Conservation (phyloP, 306 rosid genomes). For the Albizia julibrissin region DNA sequence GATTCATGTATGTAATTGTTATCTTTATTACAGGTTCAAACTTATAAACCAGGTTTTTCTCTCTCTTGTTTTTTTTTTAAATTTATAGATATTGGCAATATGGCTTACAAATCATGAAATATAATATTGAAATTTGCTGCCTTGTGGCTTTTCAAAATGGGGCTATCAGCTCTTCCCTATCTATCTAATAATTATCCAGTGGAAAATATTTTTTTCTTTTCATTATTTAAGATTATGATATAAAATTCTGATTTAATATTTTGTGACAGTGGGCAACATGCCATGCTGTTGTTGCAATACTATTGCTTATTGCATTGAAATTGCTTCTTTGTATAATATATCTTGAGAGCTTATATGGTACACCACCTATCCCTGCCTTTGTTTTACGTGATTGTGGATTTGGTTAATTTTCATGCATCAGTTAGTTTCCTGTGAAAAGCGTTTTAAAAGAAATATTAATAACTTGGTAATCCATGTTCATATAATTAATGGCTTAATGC, state of each 20-base stretch:
- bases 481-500: slow-evolving; percentile 20
- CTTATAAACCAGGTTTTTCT: not conserved
- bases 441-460: not conserved
- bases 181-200: slow-evolving; percentile 2
- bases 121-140: not conserved
- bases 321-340: slow-evolving; percentile 87
- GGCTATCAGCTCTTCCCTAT: not conserved
- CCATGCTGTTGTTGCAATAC: slow-evolving; percentile 86
- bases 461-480: slow-evolving; percentile 26
- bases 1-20: slow-evolving; percentile 72
- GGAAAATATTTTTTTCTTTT: not conserved
- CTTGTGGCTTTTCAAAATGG: not conserved
- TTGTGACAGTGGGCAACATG: slow-evolving; percentile 99
- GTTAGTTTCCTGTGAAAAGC: not conserved
- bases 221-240: not conserved
- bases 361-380: slow-evolving; percentile 13
- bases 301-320: slow-evolving; percentile 90
- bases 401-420: slow-evolving; percentile 13
- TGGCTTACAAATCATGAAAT: not conserved
- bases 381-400: not conserved
- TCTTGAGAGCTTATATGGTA: slow-evolving; percentile 88
- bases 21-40: slow-evolving; percentile 29
- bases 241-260: slow-evolving; percentile 34
- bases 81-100: not conserved
- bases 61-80: too few relatives aligned